Evolutionary conservation across 2,329 filamentous ascomycete species (phyloP).

Genomic region (Stachybotrys chlorohalonatus): DNA sequence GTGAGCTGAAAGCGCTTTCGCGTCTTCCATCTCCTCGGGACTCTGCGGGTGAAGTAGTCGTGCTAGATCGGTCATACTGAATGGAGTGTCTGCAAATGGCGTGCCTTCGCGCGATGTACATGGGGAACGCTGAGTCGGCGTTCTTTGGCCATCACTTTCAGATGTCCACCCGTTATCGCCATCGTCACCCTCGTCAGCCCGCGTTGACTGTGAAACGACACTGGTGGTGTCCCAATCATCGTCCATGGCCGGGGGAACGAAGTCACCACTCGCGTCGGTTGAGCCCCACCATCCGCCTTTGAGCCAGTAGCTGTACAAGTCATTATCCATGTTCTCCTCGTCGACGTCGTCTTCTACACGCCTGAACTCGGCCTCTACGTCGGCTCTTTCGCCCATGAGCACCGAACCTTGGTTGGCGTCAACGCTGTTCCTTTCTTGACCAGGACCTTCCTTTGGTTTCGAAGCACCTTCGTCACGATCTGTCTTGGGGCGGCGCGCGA

Average conservation of each 20-base stretch:
- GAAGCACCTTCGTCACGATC: conserved; percentile 3
- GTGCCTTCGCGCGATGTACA: conserved; percentile 39
- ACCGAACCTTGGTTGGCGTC: conserved; percentile 38
- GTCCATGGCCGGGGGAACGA: conserved; percentile 44
- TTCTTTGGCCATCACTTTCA: conserved; percentile 48
- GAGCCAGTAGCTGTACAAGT: conserved; percentile 79
- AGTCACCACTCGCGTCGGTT: conserved; percentile 73
- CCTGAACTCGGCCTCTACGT: conserved; percentile 74
- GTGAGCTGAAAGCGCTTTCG: conserved; percentile 71
- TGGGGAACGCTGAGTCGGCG: conserved; percentile 62
- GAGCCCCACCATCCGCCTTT: conserved; percentile 78
- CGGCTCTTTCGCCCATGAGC: conserved; percentile 55
- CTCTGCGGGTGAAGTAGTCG: conserved; percentile 73
- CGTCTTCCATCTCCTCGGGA: conserved; percentile 70
- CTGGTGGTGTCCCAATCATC: conserved; percentile 70
- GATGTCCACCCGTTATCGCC: conserved; percentile 41
- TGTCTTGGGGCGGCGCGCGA: conserved; percentile 34
- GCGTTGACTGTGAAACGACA: conserved; percentile 52
- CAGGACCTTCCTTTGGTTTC: not conserved
- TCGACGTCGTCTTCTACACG: conserved; percentile 36
- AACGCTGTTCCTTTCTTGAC: not conserved
- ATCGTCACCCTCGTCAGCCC: conserved; percentile 24
- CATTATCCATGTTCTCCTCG: conserved; percentile 61
- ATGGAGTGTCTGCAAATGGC: conserved; percentile 49
- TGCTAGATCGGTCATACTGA: conserved; percentile 63